A percentile compares a stretch with the other conserved stretches of the same genome.
phyloP scores from a whole-genome alignment of 345 rosid species.

The Aegle marmelos region DNA sequence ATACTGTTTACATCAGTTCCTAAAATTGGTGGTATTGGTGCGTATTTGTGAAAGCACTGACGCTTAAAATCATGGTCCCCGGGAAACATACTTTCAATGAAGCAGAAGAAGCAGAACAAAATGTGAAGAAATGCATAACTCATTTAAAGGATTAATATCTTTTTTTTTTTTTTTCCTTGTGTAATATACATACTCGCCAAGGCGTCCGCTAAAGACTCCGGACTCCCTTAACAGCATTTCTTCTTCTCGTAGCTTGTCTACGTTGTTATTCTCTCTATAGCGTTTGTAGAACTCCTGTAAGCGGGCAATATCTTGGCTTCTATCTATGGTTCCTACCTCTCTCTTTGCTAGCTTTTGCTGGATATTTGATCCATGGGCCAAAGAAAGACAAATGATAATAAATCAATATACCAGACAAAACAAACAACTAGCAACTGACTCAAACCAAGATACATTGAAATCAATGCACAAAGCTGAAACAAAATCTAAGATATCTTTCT shows the following conservation, averaged over 20 bases:
- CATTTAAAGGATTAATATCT: constrained; percentile 4
- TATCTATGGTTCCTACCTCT: constrained; percentile 80
- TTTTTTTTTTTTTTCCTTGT: background rate
- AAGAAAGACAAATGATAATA: background rate
- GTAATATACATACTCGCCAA: constrained; percentile 69
- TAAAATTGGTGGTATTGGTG: background rate
- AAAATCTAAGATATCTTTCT: constrained; percentile 6
- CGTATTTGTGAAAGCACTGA: background rate
- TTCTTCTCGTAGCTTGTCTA: constrained; percentile 73
- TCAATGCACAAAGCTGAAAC: constrained; percentile 5
- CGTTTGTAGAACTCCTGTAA: constrained; percentile 82
- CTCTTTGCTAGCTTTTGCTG: constrained; percentile 98
- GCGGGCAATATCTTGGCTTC: constrained; percentile 81
- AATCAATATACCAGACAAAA: background rate
- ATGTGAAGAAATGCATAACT: background rate
- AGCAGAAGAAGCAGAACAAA: background rate
- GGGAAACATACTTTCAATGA: background rate
- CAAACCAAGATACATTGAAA: background rate
- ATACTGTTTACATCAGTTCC: background rate
- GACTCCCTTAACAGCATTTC: constrained; percentile 81
- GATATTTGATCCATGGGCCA: constrained; percentile 22
- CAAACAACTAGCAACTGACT: background rate
- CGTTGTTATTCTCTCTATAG: constrained; percentile 76
- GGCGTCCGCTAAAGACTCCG: constrained; percentile 54
- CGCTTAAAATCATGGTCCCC: background rate